These are phyloP conservation scores for Starmerella gropengiesseri DNA, from an alignment of 805 yeast species.

Conservation along the genomic window DNA sequence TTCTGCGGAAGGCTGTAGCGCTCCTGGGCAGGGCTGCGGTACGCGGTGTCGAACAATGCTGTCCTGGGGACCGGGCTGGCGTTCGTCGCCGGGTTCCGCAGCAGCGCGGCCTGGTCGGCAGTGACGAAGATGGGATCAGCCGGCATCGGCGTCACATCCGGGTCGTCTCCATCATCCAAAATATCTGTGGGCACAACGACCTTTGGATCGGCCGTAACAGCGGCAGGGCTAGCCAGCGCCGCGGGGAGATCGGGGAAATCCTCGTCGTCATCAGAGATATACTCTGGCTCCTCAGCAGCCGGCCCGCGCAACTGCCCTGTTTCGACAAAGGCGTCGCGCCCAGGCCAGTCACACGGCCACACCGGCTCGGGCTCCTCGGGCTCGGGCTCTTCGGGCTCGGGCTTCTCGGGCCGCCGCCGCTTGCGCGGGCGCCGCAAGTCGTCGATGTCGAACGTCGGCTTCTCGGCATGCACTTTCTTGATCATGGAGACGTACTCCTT, in stretches of 20 bases:
- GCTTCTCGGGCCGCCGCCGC: conserved; percentile 2
- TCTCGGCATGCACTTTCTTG: conserved; percentile 31
- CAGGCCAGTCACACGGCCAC: too few species aligned
- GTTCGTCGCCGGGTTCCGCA: conserved; percentile 4
- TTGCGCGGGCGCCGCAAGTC: conserved; percentile 22
- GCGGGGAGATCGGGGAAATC: conserved; percentile 2
- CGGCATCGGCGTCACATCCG: conserved; percentile 1
- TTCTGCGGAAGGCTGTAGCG: conserved; percentile 6
- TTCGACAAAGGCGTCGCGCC: too few species aligned
- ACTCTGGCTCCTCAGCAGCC: not conserved
- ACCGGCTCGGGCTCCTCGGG: too few species aligned
- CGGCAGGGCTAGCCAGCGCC: not conserved
- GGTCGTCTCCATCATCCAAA: conserved; percentile 7
- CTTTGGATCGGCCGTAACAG: not conserved
- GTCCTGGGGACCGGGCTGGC: conserved; percentile 11
- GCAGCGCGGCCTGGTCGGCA: conserved; percentile 14
- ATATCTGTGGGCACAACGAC: not conserved
- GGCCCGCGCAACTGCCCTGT: not conserved
- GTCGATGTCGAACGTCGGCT: conserved; percentile 18
- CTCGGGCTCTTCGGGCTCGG: too few species aligned
- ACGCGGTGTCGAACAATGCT: conserved; percentile 12
- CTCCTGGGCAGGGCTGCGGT: conserved; percentile 8
- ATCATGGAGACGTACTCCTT: conserved; percentile 34
- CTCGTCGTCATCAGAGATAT: conserved; percentile 5
- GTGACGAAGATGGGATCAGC: conserved; percentile 17